Evolutionary conservation across 1,284 basidiomycete genomes (phyloP).

Genomic region (Abortiporus biennis): DNA sequence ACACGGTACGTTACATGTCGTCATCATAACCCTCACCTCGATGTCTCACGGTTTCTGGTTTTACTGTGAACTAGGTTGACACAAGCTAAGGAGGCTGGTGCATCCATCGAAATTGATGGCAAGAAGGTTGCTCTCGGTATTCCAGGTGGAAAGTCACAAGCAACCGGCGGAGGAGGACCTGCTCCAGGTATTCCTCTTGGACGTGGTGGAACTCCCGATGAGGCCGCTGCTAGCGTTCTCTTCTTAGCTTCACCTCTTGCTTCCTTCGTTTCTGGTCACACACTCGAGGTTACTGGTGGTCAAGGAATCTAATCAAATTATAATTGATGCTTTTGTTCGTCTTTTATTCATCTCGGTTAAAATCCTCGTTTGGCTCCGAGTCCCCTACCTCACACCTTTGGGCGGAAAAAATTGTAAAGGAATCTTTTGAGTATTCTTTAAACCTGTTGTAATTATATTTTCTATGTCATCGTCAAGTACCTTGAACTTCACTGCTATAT

Average conservation of each 20-base stretch:
- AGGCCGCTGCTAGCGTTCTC: slow-evolving; percentile 67
- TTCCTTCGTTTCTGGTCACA: slow-evolving; percentile 78
- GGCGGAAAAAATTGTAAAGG: too few relatives aligned
- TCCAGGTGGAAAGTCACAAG: slow-evolving; percentile 43
- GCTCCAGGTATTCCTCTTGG: slow-evolving; percentile 61
- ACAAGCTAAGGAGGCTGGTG: slow-evolving; percentile 69
- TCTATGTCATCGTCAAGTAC: too few relatives aligned
- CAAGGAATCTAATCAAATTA: slow-evolving; percentile 47
- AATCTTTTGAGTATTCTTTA: too few relatives aligned
- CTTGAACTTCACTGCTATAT: too few relatives aligned
- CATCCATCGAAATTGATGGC: slow-evolving; percentile 72
- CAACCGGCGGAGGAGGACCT: slow-evolving; percentile 24
- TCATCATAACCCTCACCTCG: neutral
- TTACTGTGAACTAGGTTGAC: slow-evolving; percentile 18
- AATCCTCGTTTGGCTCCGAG: too few relatives aligned
- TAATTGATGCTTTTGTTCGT: neutral
- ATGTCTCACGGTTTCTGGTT: neutral
- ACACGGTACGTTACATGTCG: slow-evolving; percentile 43
- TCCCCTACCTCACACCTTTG: too few relatives aligned
- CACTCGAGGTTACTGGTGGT: slow-evolving; percentile 76
- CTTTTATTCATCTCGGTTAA: neutral
- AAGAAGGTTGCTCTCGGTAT: slow-evolving; percentile 82
- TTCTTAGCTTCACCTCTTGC: slow-evolving; percentile 78
- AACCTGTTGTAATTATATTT: too few relatives aligned
- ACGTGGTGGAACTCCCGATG: slow-evolving; percentile 71